Conservation (phyloP, 1,284 basidiomycete species). For the Fomitiporia mediterranea region DNA sequence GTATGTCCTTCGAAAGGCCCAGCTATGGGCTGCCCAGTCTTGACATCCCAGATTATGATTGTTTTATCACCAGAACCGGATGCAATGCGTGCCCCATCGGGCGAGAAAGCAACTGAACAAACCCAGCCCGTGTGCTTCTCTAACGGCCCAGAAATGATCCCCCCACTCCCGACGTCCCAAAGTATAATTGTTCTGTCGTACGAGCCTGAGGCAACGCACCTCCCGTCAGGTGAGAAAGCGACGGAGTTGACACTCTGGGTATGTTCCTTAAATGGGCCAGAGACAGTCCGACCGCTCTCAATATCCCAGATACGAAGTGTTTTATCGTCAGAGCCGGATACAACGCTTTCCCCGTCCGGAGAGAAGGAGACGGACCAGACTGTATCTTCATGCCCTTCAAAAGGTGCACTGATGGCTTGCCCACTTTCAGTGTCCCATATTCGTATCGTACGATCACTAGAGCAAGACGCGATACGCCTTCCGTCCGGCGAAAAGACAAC, state of each 20-base stretch:
- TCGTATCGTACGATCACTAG: slow-evolving; percentile 23
- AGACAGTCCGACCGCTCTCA: background rate
- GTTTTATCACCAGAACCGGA: slow-evolving; percentile 23
- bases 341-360: slow-evolving; percentile 3
- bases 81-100: slow-evolving; percentile 23
- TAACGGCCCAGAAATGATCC: no score
- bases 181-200: slow-evolving; percentile 20
- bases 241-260: slow-evolving; percentile 12
- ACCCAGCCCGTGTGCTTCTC: no score
- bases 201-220: slow-evolving; percentile 23
- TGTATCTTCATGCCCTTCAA: slow-evolving; percentile 19
- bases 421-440: slow-evolving; percentile 25
- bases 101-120: slow-evolving; percentile 21
- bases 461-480: slow-evolving; percentile 22
- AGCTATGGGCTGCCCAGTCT: slow-evolving; percentile 7
- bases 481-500: slow-evolving; percentile 11
- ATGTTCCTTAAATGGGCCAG: slow-evolving; percentile 16
- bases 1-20: slow-evolving; percentile 21
- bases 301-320: slow-evolving; percentile 8
- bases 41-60: slow-evolving; percentile 23
- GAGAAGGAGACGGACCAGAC: slow-evolving; percentile 21
- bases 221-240: slow-evolving; percentile 25
- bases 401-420: background rate
- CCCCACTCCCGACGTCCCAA: slow-evolving; percentile 24
- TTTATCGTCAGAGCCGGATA: slow-evolving; percentile 2